A percentile compares a stretch with the other conserved stretches of the same genome.
Conservation (phyloP, 2,329 filamentous ascomycete species). For the Thelonectria discophora region DNA sequence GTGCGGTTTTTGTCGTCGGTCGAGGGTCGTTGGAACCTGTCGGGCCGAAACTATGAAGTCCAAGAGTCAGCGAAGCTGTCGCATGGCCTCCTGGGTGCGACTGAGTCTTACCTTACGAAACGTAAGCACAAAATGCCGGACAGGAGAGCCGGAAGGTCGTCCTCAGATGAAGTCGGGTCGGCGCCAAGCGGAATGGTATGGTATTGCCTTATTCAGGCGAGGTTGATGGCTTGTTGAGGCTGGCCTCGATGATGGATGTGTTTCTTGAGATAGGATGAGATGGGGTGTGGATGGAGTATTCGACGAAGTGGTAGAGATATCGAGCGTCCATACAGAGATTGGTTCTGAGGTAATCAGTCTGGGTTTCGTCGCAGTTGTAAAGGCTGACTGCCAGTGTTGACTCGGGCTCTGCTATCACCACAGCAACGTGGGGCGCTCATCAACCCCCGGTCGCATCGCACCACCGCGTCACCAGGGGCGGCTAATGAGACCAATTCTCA, state of each 20-base stretch:
- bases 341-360: constrained; percentile 27
- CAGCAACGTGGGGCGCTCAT: constrained; percentile 39
- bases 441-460: constrained; percentile 21
- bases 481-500: constrained; percentile 31
- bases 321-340: constrained; percentile 17
- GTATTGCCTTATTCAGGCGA: constrained; percentile 48
- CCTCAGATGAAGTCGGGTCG: constrained; percentile 60
- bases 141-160: constrained; percentile 55
- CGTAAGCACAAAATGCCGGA: constrained; percentile 84
- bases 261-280: constrained; percentile 24
- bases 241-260: constrained; percentile 30
- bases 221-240: constrained; percentile 32
- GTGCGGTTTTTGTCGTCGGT: constrained; percentile 63
- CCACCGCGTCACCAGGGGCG: constrained; percentile 30
- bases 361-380: constrained; percentile 38
- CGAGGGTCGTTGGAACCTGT: constrained; percentile 61
- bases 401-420: constrained; percentile 47
- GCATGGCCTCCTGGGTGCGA: neutral
- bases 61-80: constrained; percentile 9
- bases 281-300: constrained; percentile 32
- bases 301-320: constrained; percentile 35
- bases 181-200: constrained; percentile 33
- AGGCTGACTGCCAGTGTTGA: constrained; percentile 42
- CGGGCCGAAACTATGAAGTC: constrained; percentile 53
- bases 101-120: constrained; percentile 74